Evolutionary conservation across 2,329 filamentous ascomycete species (phyloP).

Genomic region (Penicillium rolfsii): DNA sequence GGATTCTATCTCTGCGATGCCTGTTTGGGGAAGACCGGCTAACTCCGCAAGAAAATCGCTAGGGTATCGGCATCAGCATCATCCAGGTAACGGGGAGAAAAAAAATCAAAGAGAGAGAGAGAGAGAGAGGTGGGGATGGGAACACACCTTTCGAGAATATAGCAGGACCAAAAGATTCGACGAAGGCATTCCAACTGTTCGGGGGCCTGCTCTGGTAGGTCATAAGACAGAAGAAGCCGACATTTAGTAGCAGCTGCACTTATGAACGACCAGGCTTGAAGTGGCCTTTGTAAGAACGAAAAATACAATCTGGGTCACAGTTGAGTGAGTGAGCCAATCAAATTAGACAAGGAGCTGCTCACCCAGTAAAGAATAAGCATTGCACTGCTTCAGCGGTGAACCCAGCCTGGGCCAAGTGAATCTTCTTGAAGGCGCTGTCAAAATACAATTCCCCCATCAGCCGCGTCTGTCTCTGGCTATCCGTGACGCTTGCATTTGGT

Average conservation of each 20-base stretch:
- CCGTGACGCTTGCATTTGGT: slow-evolving; percentile 32
- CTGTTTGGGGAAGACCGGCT: slow-evolving; percentile 55
- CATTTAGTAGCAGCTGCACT: slow-evolving; percentile 56
- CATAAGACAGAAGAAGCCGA: slow-evolving; percentile 54
- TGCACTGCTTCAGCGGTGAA: slow-evolving; percentile 54
- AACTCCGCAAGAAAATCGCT: slow-evolving; percentile 59
- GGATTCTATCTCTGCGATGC: slow-evolving; percentile 57
- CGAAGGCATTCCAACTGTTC: slow-evolving; percentile 55
- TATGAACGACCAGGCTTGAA: slow-evolving; percentile 59
- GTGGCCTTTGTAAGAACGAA: slow-evolving; percentile 54
- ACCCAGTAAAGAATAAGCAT: slow-evolving; percentile 57
- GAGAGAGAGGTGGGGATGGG: neutral
- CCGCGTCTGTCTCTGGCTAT: slow-evolving; percentile 37
- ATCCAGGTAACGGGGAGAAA: no score
- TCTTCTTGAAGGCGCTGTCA: slow-evolving; percentile 51
- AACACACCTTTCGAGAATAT: slow-evolving; percentile 55
- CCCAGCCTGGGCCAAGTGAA: slow-evolving; percentile 53
- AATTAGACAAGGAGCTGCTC: slow-evolving; percentile 28
- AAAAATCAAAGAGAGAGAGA: neutral
- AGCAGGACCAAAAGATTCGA: slow-evolving; percentile 60
- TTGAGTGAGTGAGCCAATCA: neutral
- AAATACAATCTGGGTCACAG: slow-evolving; percentile 49
- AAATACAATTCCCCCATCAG: slow-evolving; percentile 52
- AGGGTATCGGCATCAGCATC: neutral
- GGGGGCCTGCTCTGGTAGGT: slow-evolving; percentile 35